A percentile compares a stretch with the other conserved stretches of the same genome.
Conservation (phyloP, 495 filamentous ascomycete species). For the Trichoderma virens region DNA sequence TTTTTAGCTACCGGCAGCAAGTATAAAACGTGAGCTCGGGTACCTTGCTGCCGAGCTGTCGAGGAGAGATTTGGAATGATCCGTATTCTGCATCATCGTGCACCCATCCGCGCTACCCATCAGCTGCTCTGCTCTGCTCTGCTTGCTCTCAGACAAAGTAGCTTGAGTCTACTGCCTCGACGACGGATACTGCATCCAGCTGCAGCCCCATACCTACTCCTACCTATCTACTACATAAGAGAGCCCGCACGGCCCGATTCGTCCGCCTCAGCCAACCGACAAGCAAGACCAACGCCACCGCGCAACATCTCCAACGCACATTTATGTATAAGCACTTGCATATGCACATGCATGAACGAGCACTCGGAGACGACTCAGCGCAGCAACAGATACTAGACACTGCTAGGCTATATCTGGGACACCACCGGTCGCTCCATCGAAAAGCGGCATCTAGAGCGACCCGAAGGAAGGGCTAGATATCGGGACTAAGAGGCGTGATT, state of each 20-base stretch:
- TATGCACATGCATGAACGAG: constrained; percentile 4
- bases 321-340: constrained; percentile 9
- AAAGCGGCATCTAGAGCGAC: constrained; percentile 2
- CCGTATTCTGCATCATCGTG: not conserved
- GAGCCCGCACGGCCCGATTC: not conserved
- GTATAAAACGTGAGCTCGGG: not conserved
- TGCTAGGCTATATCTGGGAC: constrained; percentile 3
- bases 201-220: not conserved
- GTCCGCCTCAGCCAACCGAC: not conserved
- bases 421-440: not conserved
- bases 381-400: constrained; percentile 15
- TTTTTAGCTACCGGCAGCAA: constrained; percentile 4
- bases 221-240: not conserved
- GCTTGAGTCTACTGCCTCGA: not conserved
- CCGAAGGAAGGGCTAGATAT: constrained; percentile 7
- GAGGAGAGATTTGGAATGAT: not conserved
- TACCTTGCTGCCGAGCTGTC: constrained; percentile 1
- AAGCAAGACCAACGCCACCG: not conserved
- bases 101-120: not conserved
- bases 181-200: not conserved
- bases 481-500: not conserved
- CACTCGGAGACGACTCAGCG: constrained; percentile 16
- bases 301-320: not conserved
- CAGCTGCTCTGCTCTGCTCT: not conserved
- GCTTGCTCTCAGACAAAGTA: not conserved